Percentiles rank a stretch among this genome's conserved stretches.
These are phyloP conservation scores for Xerocomus minutiporus DNA, from an alignment of 1,284 basidiomycete genomes.

Conservation along the genomic window DNA sequence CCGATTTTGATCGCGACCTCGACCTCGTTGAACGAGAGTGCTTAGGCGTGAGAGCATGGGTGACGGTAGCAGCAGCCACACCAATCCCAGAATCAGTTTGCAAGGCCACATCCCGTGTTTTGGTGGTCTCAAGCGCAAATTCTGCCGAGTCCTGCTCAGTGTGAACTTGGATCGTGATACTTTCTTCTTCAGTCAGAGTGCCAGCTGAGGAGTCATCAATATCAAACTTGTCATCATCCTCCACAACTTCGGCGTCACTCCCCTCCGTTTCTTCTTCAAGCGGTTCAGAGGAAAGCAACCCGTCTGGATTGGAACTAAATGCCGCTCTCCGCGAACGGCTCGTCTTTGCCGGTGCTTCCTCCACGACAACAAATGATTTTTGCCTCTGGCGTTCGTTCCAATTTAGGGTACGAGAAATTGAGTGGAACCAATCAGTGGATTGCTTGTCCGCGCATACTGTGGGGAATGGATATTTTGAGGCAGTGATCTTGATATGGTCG, in stretches of 20 bases:
- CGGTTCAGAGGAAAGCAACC: conserved; percentile 29
- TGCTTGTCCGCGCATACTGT: conserved; percentile 98
- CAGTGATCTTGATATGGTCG: conserved; percentile 98
- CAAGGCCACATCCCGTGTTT: conserved; percentile 32
- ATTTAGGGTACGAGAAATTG: conserved; percentile 49
- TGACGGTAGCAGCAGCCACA: conserved; percentile 35
- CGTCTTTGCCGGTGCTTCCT: conserved; percentile 64
- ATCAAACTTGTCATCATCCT: conserved; percentile 77
- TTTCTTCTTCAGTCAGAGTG: conserved; percentile 36
- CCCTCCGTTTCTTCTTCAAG: conserved; percentile 41
- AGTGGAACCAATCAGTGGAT: conserved; percentile 97
- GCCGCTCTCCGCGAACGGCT: conserved; percentile 30
- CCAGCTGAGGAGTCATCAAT: conserved; percentile 81
- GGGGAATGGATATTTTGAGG: conserved; percentile 97
- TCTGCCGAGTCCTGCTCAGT: conserved; percentile 20
- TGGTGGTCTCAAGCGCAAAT: conserved; percentile 20
- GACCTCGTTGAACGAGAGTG: conserved; percentile 38
- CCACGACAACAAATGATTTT: conserved; percentile 96
- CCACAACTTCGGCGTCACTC: conserved; percentile 41
- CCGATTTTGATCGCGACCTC: conserved; percentile 41
- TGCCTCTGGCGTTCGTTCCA: conserved; percentile 92
- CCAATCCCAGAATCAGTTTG: conserved; percentile 32
- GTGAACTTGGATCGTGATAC: conserved; percentile 15
- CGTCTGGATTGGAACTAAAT: conserved; percentile 12
- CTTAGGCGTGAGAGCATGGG: conserved; percentile 31